Evolutionary conservation across 1,284 basidiomycete genomes (phyloP), one percentile per base, ranked within the genome.

Genomic region (Ceratobasidium sp.): DNA sequence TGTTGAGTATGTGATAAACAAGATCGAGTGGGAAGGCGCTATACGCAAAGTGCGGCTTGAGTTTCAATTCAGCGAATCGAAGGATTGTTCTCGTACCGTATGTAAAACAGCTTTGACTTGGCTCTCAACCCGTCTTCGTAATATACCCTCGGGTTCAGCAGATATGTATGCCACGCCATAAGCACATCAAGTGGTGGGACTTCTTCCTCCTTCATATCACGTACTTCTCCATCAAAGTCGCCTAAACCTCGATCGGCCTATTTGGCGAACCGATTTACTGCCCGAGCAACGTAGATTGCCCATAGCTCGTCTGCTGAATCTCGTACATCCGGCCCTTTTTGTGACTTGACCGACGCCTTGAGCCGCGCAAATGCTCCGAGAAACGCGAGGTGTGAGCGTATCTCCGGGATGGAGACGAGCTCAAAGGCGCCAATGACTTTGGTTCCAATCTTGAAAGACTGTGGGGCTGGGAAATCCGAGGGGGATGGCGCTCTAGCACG

Each of bases 121-220:
- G 20, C 56, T 20, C 70, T 66, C 40, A 80, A 33, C 38, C 80
- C 76, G 59, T 82, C 81, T 67, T 80, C 79, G 52, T 69, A 79
- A 57, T 80, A 82, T 12, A 65, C 75, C 38, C 78, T 76, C 0
- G 81, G 81, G 64, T 82, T 81, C 2, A 89, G 82, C 82, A 88
- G 81, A 80, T 89, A 89, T 1, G 88, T 81, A 80, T 89, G 88
- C 87, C 88, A 88, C 6, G 88, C 84, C 86, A 88, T 87, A 78
- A 87, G 76, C 20, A 88, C 87, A 67, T 89, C 88, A 1, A 87
- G 33, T 0, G 88, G 87, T 0, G 88, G 88, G 28, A 87, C 28
- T 33, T 71, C 78, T 23, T 70, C 50, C 48, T 77, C 77, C 23
- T 42, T 46, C 46, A 78, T 62, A 20, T 42, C 28, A 15, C 64